phyloP scores from a whole-genome alignment of 768 basidiomycete genomes.

The Lactarius sanguifluus region DNA sequence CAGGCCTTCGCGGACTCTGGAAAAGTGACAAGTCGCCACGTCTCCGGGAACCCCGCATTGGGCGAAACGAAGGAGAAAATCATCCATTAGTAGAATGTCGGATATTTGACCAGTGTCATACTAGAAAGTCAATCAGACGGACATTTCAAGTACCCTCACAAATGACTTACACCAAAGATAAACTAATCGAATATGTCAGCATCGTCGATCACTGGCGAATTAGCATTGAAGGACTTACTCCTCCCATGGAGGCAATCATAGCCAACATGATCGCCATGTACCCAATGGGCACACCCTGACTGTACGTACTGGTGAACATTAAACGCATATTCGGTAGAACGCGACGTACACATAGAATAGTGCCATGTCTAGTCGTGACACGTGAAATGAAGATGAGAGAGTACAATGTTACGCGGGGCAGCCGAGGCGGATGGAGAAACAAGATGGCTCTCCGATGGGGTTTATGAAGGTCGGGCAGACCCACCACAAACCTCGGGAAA shows the following conservation, averaged over 20 bases:
- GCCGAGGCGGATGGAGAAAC: not conserved
- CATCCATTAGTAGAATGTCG: slow-evolving; percentile 70
- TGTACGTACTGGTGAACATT: slow-evolving; percentile 31
- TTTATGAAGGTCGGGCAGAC: slow-evolving; percentile 9
- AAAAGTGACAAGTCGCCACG: slow-evolving; percentile 50
- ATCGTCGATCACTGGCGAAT: not conserved
- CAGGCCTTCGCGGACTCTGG: slow-evolving; percentile 57
- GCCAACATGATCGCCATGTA: slow-evolving; percentile 64
- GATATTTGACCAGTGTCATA: slow-evolving; percentile 80
- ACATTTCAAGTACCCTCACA: not conserved
- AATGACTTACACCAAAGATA: slow-evolving; percentile 34
- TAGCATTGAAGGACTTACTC: slow-evolving; percentile 34
- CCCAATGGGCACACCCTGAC: slow-evolving; percentile 62
- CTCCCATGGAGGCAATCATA: slow-evolving; percentile 68
- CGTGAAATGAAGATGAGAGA: not conserved
- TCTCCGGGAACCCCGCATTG: slow-evolving; percentile 45
- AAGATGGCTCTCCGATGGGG: not conserved
- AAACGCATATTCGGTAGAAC: not conserved
- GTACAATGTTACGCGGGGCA: not conserved
- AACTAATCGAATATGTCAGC: slow-evolving; percentile 21
- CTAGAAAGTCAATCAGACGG: slow-evolving; percentile 31
- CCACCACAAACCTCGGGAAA: not conserved
- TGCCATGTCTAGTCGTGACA: slow-evolving; percentile 31
- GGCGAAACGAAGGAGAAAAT: slow-evolving; percentile 66
- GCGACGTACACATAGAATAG: slow-evolving; percentile 35